Base-by-base conservation (phyloP, 1,139 yeast genomes). In the Candida tropicalis region DNA sequence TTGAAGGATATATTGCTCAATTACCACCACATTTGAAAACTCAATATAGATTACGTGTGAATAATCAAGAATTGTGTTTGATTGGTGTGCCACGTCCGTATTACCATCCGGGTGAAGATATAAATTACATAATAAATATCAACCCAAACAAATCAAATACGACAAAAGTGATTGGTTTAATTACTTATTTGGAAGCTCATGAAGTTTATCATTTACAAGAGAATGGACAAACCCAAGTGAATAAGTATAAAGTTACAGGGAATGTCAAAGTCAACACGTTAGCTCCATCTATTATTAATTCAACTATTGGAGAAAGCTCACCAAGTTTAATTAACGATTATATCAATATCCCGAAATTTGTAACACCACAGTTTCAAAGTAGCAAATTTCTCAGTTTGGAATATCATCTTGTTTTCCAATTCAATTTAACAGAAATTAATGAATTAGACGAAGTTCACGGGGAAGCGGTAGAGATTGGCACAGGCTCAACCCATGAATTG, bases 91-190 rank as follows among this genome's bases (percentile, higher is more conserved):
- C 73, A 2, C 73, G 75, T 48, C 70, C 77, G 1, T 71, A 71
- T 46, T 79, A 69, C 51, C 75, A 73, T 42, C 51, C 73, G 9
- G 79, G 82, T 1, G 84, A 79, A 29, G 77, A 75, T 44, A 62
- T 79, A 8, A 67, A 67, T 44, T 62, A 76, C 35, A 56, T 62
- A 0, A 54, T 77, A 8, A 61, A 66, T 38, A 48, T 59, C 17
- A 55, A 51, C 39, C 60, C 62, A 2, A 43, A 42, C 6, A 55
- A 50, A 10, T 43, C 40, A 10, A 49, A 54, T 4, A 42, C 43
- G 45, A 57, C 66, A 3, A 62, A 62, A 36, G 59, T 70, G 3
- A 65, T 63, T 1, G 77, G 79, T 1, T 44, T 64, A 18, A 57
- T 66, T 5, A 62, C 56, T 4, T 68, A 66, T 48, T 44, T 73